Conservation (phyloP, 176 grass and related monocot species). For the maize (Zea mays) region Zm-B73-REFERENCE-NAM-5.0 NC_050099.1:218520501-218521000, state of each 20-base stretch:
- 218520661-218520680: constrained; percentile 3
- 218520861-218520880: background rate
- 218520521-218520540: constrained; percentile 55
- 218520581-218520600: constrained; percentile 27
- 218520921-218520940: background rate
- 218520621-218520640: constrained; percentile 23
- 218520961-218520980: background rate
- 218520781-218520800: background rate
- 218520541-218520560: constrained; percentile 60
- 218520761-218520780: constrained; percentile 34
- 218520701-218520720: constrained; percentile 42
- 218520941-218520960: no score
- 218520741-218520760: constrained; percentile 33
- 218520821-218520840: constrained; percentile 5
- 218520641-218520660: background rate
- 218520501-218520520: constrained; percentile 71
- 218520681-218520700: constrained; percentile 9
- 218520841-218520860: constrained; percentile 20
- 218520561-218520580: constrained; percentile 52
- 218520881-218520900: constrained; percentile 14
- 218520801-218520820: constrained; percentile 16
- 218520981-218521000: constrained; percentile 13
- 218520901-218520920: background rate
- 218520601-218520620: background rate
- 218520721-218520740: background rate